These are phyloP conservation scores for Eucalyptus sp. DNA, from an alignment of 345 rosid genomes.

Conservation along the genomic window DNA sequence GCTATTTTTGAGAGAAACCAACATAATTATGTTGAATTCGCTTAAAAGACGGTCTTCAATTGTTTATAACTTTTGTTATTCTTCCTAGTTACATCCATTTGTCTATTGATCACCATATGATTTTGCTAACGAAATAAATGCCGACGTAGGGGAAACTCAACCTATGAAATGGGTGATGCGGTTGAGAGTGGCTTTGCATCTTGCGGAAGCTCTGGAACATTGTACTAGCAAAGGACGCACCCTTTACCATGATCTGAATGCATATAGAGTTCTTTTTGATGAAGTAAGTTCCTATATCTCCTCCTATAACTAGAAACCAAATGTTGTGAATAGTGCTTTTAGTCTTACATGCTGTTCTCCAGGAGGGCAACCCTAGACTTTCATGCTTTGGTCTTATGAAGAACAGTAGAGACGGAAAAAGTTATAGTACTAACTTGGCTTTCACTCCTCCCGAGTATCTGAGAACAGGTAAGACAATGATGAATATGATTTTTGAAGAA, in stretches of 20 bases:
- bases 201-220: constrained; percentile 91
- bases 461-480: constrained; percentile 40
- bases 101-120: neutral
- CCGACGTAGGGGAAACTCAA: constrained; percentile 68
- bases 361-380: constrained; percentile 88
- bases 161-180: constrained; percentile 99
- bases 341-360: neutral
- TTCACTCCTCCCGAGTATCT: constrained; percentile 92
- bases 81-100: neutral
- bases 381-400: constrained; percentile 97
- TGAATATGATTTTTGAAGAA: neutral
- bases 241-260: constrained; percentile 91
- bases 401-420: constrained; percentile 92
- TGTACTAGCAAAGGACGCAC: constrained; percentile 80
- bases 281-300: constrained; percentile 37
- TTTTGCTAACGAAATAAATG: neutral
- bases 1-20: neutral
- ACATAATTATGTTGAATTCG: neutral
- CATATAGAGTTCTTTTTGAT: constrained; percentile 84
- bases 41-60: neutral
- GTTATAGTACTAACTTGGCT: constrained; percentile 81
- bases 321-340: neutral
- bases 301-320: neutral
- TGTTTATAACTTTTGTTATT: neutral
- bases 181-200: constrained; percentile 82